Evolutionary conservation across 805 yeast genomes (phyloP), one percentile per base, ranked within the genome.

Genomic region (Ogataea philodendri): DNA sequence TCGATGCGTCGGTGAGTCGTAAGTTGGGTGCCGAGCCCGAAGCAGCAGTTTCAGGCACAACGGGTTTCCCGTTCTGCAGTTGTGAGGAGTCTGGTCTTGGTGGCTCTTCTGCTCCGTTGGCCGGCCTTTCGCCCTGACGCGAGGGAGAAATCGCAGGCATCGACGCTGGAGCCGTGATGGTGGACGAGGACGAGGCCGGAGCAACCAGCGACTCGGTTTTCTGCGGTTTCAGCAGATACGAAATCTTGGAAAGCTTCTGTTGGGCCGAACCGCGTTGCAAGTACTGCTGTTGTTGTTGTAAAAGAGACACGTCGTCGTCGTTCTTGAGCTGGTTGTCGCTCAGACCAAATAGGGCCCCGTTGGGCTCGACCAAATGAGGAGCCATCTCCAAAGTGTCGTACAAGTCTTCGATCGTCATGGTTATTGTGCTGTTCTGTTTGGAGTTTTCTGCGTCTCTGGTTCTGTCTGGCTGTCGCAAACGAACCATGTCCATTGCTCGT

Each of bases 351-450:
- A 67, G 59, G 2, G 87, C 75, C 5, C 87, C 86, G 44, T 73
- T 66, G 3, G 84, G 81, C 46, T 84, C 88, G 5, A 81, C 67
- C 31, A 82, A 55, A 55, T 77, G 81, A 1, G 93, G 93, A 28
- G 72, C 69, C 45, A 79, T 67, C 33, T 67, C 74, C 15, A 84
- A 63, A 0, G 89, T 71, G 44, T 82, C 81, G 52, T 68, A 69
- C 51, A 84, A 50, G 52, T 84, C 93, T 45, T 81, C 87, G 40
- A 76, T 70, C 3, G 81, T 76, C 32, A 84, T 57, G 0, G 73
- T 70, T 5, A 72, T 54, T 30, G 44, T 44, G 13, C 22, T 29
- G 13, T 29, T n/a, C 24, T 15, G 23, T 9, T 20, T 20, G 5
- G 16, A 23, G 24, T 10, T 14, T 16, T 15, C 22, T 13, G 34